Conservation (phyloP, 306 rosid genomes). For the Rubus idaeus region DNA sequence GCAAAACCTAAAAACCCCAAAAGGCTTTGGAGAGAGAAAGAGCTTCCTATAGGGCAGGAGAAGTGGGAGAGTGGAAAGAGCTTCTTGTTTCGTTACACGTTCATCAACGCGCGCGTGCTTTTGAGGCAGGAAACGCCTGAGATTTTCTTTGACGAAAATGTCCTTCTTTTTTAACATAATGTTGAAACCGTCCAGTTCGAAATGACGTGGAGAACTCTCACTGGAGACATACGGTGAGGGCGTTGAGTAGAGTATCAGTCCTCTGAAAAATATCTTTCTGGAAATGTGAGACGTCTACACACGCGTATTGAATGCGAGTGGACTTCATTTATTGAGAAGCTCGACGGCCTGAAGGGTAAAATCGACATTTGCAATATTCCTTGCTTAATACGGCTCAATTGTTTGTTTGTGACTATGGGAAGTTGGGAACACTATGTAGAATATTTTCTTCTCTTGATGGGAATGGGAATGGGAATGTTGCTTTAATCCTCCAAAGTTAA, state of each 20-base stretch:
- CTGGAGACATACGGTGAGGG: not conserved
- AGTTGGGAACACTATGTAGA: too few species aligned
- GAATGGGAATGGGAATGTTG: too few species aligned
- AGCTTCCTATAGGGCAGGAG: slow-evolving; percentile 25
- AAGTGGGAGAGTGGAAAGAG: not conserved
- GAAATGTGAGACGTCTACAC: too few species aligned
- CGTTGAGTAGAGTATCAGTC: not conserved
- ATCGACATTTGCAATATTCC: not conserved
- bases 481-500: too few species aligned
- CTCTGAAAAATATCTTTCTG: not conserved
- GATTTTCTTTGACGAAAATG: slow-evolving; percentile 6
- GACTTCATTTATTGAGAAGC: not conserved
- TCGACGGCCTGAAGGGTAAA: slow-evolving; percentile 12
- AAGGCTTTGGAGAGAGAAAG: not conserved
- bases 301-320: slow-evolving; percentile 30
- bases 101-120: not conserved
- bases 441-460: too few species aligned
- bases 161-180: not conserved
- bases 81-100: not conserved
- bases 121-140: not conserved
- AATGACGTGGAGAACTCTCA: slow-evolving; percentile 12
- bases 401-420: too few species aligned
- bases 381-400: not conserved
- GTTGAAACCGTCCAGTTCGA: not conserved
- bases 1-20: slow-evolving; percentile 1